phyloP scores from a whole-genome alignment of 2,329 filamentous ascomycete species.

The Xylariales sp. region DNA sequence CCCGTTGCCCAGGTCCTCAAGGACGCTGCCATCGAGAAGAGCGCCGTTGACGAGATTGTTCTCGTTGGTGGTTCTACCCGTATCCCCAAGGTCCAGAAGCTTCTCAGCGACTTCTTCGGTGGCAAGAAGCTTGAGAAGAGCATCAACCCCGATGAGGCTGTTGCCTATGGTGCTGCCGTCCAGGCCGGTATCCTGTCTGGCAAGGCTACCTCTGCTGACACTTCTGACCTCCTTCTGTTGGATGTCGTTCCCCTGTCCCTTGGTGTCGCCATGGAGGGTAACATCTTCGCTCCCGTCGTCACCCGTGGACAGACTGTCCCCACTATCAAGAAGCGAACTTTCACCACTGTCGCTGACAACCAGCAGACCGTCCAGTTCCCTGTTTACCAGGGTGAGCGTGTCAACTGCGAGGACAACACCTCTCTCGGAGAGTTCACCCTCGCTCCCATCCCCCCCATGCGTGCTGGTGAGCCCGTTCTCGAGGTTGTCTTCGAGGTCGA shows the following conservation, averaged over 20 bases:
- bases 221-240: conserved; percentile 87
- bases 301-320: conserved; percentile 73
- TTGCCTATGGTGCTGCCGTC: conserved; percentile 97
- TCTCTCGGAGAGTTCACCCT: conserved; percentile 96
- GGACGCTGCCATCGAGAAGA: conserved; percentile 85
- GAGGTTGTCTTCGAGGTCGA: conserved; percentile 99
- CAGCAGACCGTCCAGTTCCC: conserved; percentile 88
- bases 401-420: conserved; percentile 98
- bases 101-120: conserved; percentile 97
- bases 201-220: conserved; percentile 94
- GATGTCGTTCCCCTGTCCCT: conserved; percentile 96
- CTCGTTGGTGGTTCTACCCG: conserved; percentile 98
- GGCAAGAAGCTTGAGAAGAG: conserved; percentile 99
- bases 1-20: conserved; percentile 96
- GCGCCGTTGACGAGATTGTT: conserved; percentile 93
- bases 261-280: conserved; percentile 99
- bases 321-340: conserved; percentile 75
- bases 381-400: conserved; percentile 92
- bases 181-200: conserved; percentile 98
- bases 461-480: conserved; percentile 91
- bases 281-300: conserved; percentile 96
- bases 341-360: conserved; percentile 78
- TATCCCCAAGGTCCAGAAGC: conserved; percentile 99
- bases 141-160: conserved; percentile 99
- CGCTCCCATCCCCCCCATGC: conserved; percentile 81